Percentiles rank a stretch among this genome's conserved stretches.
These are phyloP conservation scores for Gloeostereum incarnatum DNA, from an alignment of 768 basidiomycete genomes.

Conservation along the genomic window DNA sequence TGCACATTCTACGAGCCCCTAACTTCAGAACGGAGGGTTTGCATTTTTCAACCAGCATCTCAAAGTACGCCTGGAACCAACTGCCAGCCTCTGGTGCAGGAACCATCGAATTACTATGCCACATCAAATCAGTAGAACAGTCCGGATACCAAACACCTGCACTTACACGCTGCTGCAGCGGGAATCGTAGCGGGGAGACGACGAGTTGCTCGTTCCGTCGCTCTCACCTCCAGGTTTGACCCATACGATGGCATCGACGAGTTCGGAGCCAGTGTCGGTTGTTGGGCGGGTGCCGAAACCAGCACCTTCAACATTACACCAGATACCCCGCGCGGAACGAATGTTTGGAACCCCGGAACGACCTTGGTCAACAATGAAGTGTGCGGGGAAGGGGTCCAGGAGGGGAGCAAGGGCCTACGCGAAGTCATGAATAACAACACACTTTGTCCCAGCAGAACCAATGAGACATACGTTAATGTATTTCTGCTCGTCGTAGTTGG, in stretches of 20 bases:
- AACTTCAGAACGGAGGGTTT: constrained; percentile 38
- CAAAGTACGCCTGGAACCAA: constrained; percentile 65
- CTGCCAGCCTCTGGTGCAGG: constrained; percentile 54
- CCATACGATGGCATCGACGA: constrained; percentile 57
- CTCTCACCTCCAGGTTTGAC: constrained; percentile 63
- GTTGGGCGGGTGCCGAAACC: constrained; percentile 57
- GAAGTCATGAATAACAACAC: too few species aligned
- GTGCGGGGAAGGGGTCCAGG: constrained; percentile 39
- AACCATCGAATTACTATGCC: too few species aligned
- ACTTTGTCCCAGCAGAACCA: too few species aligned
- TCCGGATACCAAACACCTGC: too few species aligned
- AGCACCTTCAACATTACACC: constrained; percentile 55
- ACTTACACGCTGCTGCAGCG: constrained; percentile 40
- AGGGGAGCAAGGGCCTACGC: constrained; percentile 37
- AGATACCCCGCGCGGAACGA: constrained; percentile 44
- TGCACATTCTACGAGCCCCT: too few species aligned
- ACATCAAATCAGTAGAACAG: too few species aligned
- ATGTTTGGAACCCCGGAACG: constrained; percentile 56
- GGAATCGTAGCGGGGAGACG: constrained; percentile 41
- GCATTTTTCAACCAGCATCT: constrained; percentile 43
- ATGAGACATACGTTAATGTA: constrained; percentile 38
- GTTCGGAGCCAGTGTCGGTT: constrained; percentile 38
- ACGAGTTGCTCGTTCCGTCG: constrained; percentile 51
- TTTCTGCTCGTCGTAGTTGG: constrained; percentile 53
- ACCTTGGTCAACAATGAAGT: constrained; percentile 62